These are phyloP conservation scores for Citrus cavaleriei DNA, from an alignment of 345 rosid species.

Conservation along the genomic window DNA sequence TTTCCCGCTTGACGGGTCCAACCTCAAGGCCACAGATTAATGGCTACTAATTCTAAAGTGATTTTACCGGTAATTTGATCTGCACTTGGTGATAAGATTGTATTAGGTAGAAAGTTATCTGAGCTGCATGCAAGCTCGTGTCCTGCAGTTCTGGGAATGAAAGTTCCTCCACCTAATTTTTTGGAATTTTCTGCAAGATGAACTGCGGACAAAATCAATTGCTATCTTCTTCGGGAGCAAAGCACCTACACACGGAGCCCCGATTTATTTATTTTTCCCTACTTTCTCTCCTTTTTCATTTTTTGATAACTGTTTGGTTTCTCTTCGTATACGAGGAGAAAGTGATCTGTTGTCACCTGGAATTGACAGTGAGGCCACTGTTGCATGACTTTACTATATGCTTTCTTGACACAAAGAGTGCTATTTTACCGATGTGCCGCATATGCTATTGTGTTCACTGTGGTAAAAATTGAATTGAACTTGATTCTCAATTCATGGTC, in stretches of 20 bases:
- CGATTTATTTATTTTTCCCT: neutral
- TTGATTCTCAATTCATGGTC: neutral
- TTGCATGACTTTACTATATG: neutral
- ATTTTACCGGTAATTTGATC: neutral
- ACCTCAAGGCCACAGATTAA: slow-evolving; percentile 52
- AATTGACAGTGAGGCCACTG: neutral
- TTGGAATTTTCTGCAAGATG: slow-evolving; percentile 6
- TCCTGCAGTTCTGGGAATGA: neutral
- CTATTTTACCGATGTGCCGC: neutral
- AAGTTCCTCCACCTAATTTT: neutral
- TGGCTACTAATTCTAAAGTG: slow-evolving; percentile 43
- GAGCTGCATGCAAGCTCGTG: neutral
- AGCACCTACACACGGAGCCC: neutral
- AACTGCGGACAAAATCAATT: slow-evolving; percentile 9
- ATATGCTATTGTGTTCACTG: neutral
- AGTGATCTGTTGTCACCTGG: slow-evolving; percentile 2
- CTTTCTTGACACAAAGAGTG: neutral
- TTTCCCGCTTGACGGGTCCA: slow-evolving; percentile 63
- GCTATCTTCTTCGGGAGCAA: neutral
- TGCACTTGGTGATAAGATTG: neutral
- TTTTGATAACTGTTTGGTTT: neutral
- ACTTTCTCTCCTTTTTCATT: neutral
- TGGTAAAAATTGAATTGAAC: neutral
- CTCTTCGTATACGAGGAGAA: neutral
- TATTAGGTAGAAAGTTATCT: neutral